Evolutionary conservation across 140 eudicot genomes (phyloP).

Genomic region (Bidens hawaiensis): DNA sequence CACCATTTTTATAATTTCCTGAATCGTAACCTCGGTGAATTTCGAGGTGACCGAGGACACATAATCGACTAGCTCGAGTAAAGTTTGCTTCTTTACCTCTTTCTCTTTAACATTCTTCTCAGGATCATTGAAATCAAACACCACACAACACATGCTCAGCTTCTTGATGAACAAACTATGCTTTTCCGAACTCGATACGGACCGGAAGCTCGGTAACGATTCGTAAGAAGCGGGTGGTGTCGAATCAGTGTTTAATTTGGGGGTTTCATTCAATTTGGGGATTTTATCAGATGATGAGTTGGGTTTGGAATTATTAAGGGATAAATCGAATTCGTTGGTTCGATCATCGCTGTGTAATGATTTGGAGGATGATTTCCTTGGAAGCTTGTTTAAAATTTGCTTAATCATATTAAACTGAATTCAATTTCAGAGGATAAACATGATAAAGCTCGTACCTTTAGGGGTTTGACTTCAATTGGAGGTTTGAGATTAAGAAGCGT

Average conservation of each 20-base stretch:
- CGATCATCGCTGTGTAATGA: slow-evolving; percentile 38
- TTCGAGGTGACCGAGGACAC: slow-evolving; percentile 45
- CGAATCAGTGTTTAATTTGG: background rate
- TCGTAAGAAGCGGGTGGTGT: slow-evolving; percentile 35
- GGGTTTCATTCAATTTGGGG: slow-evolving; percentile 3
- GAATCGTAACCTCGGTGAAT: slow-evolving; percentile 56
- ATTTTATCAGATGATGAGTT: slow-evolving; percentile 20
- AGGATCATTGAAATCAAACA: slow-evolving; percentile 58
- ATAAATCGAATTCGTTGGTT: slow-evolving; percentile 21
- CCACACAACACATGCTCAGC: slow-evolving; percentile 59
- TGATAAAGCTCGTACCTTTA: slow-evolving; percentile 29
- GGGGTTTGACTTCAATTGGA: slow-evolving; percentile 3
- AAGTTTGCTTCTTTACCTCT: slow-evolving; percentile 60
- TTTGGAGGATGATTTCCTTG: slow-evolving; percentile 60
- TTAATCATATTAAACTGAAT: slow-evolving; percentile 42
- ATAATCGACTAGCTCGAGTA: slow-evolving; percentile 69
- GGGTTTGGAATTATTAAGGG: slow-evolving; percentile 24
- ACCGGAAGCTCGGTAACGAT: slow-evolving; percentile 56
- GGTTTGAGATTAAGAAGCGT: slow-evolving; percentile 13
- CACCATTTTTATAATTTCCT: slow-evolving; percentile 62
- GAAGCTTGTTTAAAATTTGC: slow-evolving; percentile 67
- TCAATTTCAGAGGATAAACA: slow-evolving; percentile 1
- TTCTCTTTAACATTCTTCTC: slow-evolving; percentile 48
- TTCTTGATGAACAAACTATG: slow-evolving; percentile 52
- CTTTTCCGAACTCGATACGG: slow-evolving; percentile 51